Base-by-base conservation (phyloP, 805 yeast species). In the Candida chilensis region DNA sequence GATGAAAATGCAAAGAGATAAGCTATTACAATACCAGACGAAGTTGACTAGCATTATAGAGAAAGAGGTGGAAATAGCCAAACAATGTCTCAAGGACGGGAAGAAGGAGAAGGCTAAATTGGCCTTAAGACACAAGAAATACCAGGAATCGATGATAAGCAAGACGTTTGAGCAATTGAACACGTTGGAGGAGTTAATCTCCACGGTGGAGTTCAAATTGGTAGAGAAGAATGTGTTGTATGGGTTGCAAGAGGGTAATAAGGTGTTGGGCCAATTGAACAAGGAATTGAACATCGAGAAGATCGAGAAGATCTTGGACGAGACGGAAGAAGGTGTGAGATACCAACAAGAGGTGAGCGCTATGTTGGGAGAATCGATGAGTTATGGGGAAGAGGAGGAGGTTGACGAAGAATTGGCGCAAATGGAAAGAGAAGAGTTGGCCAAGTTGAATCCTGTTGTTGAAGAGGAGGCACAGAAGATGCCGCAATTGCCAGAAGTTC, bases 1-100 rank as follows among this genome's bases (percentile, higher is more conserved):
- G 47, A 64, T 92, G 41, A 92, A 92, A 50, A 60, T 82, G 22
- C 96, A 94, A 42, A 64, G 96, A 36, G 98, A 92, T 54, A 79
- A 78, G 38, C 65, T 92, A 15, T 72, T 72, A 40, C 83, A 80
- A 50, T 83, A 87, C 39, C 82, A 76, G 43, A 59, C 59, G 27
- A 71, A 74, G 36, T 68, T 88, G 21, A 60, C 62, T 17, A 51
- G 55, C 0, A 69, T 84, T 4, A 68, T 85, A 12, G 63, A 60
- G 8, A 60, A 71, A 20, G 96, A 92, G 51, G 63, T 62, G 2
- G 60, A 60, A 26, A 50, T 78, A 10, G 92, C 92, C 14, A 62
- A 60, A 33, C 59, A 64, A 38, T 72, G 78, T 13, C 45, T 82
- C 4, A 60, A 52, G 11, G 48, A 60, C 12, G 72, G 74, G 7